phyloP scores from a whole-genome alignment of 2,329 filamentous ascomycete species.

The Penicillium sp. region DNA sequence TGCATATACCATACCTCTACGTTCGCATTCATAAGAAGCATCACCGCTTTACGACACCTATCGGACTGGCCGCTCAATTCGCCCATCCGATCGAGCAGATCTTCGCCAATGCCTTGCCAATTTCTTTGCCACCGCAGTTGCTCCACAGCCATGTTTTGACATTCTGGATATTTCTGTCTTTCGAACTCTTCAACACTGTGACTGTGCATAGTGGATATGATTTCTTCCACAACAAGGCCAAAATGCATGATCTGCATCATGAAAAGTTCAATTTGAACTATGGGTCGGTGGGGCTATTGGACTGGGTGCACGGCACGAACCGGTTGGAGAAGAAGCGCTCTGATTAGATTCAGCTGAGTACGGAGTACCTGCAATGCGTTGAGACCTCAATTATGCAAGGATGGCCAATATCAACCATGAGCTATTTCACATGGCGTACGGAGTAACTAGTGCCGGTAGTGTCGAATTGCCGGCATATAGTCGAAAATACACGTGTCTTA shows the following conservation, averaged over 20 bases:
- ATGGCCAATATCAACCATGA: background rate
- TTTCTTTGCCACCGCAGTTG: constrained; percentile 52
- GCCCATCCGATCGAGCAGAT: constrained; percentile 60
- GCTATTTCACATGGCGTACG: background rate
- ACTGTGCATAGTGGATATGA: constrained; percentile 62
- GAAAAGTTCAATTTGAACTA: constrained; percentile 59
- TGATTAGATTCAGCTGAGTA: constrained; percentile 6
- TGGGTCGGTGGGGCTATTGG: constrained; percentile 54
- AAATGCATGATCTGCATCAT: constrained; percentile 59
- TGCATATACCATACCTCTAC: constrained; percentile 55
- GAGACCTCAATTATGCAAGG: background rate
- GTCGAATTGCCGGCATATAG: background rate
- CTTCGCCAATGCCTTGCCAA: constrained; percentile 55
- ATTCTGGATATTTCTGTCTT: constrained; percentile 53
- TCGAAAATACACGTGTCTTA: background rate
- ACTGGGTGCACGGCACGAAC: constrained; percentile 58
- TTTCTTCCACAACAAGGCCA: constrained; percentile 49
- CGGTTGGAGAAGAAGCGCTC: constrained; percentile 18
- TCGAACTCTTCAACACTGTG: constrained; percentile 54
- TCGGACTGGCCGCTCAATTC: constrained; percentile 58
- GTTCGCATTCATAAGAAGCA: constrained; percentile 57
- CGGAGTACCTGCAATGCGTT: background rate
- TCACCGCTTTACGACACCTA: constrained; percentile 58
- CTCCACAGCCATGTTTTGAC: constrained; percentile 54
- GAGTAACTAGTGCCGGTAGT: background rate